A percentile compares a stretch with the other conserved stretches of the same genome.
phyloP scores from a whole-genome alignment of 257 asterid genomes.

The Craterostigma plantagineum region DNA sequence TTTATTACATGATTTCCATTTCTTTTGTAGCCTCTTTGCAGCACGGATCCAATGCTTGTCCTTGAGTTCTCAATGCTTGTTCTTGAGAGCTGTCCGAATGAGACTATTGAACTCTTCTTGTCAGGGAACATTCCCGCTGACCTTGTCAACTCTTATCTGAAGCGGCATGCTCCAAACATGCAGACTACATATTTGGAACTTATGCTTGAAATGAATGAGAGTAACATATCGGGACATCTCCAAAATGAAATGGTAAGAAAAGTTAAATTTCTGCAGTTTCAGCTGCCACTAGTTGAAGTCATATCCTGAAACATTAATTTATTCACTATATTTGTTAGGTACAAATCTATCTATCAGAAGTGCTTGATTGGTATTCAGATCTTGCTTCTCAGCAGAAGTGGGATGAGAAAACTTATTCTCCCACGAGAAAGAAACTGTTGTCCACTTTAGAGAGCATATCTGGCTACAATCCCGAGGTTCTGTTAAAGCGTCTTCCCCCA shows the following conservation, averaged over 20 bases:
- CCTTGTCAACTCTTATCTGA: slow-evolving; percentile 75
- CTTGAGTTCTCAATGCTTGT: slow-evolving; percentile 89
- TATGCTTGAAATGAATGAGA: slow-evolving; percentile 85
- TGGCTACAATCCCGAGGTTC: slow-evolving; percentile 65
- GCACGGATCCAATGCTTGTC: slow-evolving; percentile 84
- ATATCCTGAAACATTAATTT: no score
- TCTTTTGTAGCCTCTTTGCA: slow-evolving; percentile 72
- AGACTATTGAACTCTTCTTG: slow-evolving; percentile 83
- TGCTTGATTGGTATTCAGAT: slow-evolving; percentile 73
- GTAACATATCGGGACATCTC: slow-evolving; percentile 68
- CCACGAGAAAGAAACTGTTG: slow-evolving; percentile 78
- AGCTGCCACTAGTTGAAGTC: no score
- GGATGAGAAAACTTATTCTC: slow-evolving; percentile 75
- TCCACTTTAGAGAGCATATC: slow-evolving; percentile 80
- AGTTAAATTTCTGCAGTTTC: not conserved
- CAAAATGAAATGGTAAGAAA: slow-evolving; percentile 92
- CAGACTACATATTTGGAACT: slow-evolving; percentile 90
- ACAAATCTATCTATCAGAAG: slow-evolving; percentile 91
- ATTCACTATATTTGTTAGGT: slow-evolving; percentile 33
- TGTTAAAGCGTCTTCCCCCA: slow-evolving; percentile 72
- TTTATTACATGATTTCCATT: not conserved
- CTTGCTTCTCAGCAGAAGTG: slow-evolving; percentile 62
- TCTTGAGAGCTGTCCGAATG: slow-evolving; percentile 83
- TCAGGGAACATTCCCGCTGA: slow-evolving; percentile 98
- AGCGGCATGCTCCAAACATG: slow-evolving; percentile 89